phyloP scores from a whole-genome alignment of 169 alveolate genomes.

The Plasmodium vivax region DNA sequence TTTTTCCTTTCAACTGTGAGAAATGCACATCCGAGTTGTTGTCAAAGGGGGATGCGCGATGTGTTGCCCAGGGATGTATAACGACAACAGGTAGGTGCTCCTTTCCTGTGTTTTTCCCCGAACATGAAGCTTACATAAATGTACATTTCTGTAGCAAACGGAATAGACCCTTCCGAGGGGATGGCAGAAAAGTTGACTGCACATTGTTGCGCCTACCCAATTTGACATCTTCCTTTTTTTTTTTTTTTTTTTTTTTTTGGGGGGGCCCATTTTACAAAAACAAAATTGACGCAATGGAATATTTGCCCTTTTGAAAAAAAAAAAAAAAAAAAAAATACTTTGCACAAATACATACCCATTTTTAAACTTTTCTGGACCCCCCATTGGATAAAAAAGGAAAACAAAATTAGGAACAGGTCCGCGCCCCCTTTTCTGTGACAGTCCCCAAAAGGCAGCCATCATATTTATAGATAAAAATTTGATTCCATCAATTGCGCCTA shows the following conservation, averaged over 20 bases:
- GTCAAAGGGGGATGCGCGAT: background rate
- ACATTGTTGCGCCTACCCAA: background rate
- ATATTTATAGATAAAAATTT: too few relatives aligned
- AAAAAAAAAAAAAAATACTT: background rate
- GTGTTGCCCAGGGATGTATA: background rate
- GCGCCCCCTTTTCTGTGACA: background rate
- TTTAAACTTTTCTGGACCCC: background rate
- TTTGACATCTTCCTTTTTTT: background rate
- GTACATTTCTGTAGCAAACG: background rate
- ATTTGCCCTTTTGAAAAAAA: background rate
- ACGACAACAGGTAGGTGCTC: background rate
- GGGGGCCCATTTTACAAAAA: background rate
- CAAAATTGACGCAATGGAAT: background rate
- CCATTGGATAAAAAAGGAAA: background rate
- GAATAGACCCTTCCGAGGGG: background rate
- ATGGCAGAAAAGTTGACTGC: background rate
- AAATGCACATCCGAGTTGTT: background rate
- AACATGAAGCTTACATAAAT: background rate
- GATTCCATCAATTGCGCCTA: background rate
- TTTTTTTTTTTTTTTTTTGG: background rate
- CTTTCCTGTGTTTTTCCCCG: background rate
- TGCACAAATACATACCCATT: background rate
- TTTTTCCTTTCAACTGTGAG: background rate
- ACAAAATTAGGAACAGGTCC: background rate
- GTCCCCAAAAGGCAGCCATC: background rate